Evolutionary conservation across 257 asterid species (phyloP), one percentile per base, ranked within the genome.

Genomic region (Penstemon newberryi): DNA sequence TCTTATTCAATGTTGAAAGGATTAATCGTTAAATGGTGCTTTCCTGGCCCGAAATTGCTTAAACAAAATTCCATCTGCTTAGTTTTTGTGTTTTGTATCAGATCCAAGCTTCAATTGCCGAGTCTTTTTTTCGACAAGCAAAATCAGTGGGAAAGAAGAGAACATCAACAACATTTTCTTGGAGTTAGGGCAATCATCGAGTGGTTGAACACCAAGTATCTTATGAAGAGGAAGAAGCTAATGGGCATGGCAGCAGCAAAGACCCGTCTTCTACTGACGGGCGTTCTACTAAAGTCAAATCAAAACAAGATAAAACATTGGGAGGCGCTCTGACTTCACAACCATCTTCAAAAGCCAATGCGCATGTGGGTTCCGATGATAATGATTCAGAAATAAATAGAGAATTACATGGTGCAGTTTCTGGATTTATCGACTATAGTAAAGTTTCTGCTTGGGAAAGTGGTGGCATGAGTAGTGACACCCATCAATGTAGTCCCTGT

Each of bases 361-460:
- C 18, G 18, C 18, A 15, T 15, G 18, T 15, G 18, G 18, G 18
- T 15, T 15, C 18, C 18, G 18, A 15, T 15, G 18, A 15, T 15
- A 15, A 15, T 15, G 18, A 15, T 15, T 15, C 0, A 15, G 18
- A 15, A 15, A 15, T 15, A 15, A 15, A 15, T 15, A 15, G 18
- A 15, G 18, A 15, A 15, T 15, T 15, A 15, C 18, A 15, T 15
- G 18, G 18, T 15, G 18, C 18, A 15, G 18, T 15, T 15, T 15
- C 18, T 15, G 18, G 18, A 15, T 15, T 15, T 15, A 15, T 15
- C 18, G 89, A 86, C 68, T 46, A 82, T 71, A 63, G 85, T 66
- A 91, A 91, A 63, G 81, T 87, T 72, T 81, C 85, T 60, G 87
- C 87, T 64, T 91, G 98, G 98, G 98, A 95, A 76, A 84, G 85